Conservation (phyloP, 169 alveolate genomes). For the Eimeria necatrix region DNA sequence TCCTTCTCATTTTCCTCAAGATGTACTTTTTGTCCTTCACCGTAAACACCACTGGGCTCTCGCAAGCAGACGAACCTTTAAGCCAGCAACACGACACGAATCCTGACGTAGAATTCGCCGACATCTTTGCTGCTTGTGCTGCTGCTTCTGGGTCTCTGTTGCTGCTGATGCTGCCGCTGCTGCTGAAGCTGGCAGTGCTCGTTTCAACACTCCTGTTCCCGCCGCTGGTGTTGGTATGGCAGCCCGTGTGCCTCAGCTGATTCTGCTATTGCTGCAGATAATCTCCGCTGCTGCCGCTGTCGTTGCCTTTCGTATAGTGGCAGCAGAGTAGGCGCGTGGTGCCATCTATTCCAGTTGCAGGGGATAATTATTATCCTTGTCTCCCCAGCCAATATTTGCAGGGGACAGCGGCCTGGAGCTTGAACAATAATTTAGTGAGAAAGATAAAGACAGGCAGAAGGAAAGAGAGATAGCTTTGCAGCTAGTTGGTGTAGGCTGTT, state of each 20-base stretch:
- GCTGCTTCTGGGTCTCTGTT: not conserved
- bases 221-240: not conserved
- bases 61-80: not conserved
- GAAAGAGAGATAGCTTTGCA: no score
- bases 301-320: no score
- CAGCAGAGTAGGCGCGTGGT: no score
- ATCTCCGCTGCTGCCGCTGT: not conserved
- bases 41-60: not conserved
- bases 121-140: not conserved
- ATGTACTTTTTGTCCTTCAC: not conserved
- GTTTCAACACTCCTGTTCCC: not conserved
- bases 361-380: no score
- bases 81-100: slow-evolving; percentile 18
- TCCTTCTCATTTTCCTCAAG: slow-evolving; percentile 45
- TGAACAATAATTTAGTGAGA: no score
- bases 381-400: no score
- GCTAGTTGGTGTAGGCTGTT: no score
- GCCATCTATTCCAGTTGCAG: no score
- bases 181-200: not conserved
- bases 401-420: no score
- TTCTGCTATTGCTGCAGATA: not conserved
- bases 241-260: not conserved
- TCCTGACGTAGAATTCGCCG: not conserved
- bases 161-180: not conserved
- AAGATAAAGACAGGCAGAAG: no score